phyloP scores from a whole-genome alignment of 1,284 basidiomycete genomes.

The Pseudozyma pruni region DNA sequence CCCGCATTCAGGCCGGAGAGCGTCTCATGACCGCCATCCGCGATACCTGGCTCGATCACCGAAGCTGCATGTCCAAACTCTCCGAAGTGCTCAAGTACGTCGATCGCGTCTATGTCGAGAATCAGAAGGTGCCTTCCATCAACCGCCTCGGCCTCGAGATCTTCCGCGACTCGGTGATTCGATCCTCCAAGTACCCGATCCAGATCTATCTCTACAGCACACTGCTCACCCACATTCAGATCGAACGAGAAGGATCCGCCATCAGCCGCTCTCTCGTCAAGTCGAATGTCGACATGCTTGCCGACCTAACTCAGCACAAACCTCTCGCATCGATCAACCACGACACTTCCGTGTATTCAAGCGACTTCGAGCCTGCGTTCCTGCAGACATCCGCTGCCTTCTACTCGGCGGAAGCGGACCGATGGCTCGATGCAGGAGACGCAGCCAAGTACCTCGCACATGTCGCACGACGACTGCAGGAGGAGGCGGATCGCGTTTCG shows the following conservation, averaged over 20 bases:
- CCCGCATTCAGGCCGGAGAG: conserved; percentile 76
- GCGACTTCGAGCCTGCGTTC: conserved; percentile 85
- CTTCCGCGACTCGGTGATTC: conserved; percentile 81
- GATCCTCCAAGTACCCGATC: conserved; percentile 77
- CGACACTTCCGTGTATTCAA: conserved; percentile 78
- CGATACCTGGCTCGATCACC: conserved; percentile 94
- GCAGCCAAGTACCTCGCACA: conserved; percentile 84
- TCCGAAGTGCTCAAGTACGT: conserved; percentile 94
- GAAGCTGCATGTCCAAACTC: conserved; percentile 86
- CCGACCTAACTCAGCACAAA: conserved; percentile 73
- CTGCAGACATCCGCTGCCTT: conserved; percentile 81
- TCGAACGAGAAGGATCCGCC: conserved; percentile 88
- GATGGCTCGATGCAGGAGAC: conserved; percentile 79
- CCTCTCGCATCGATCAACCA: conserved; percentile 18
- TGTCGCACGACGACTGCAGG: conserved; percentile 83
- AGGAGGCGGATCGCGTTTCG: conserved; percentile 86
- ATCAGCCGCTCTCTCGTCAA: conserved; percentile 92
- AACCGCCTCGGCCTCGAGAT: conserved; percentile 85
- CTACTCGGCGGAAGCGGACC: conserved; percentile 81
- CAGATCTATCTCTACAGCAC: conserved; percentile 83
- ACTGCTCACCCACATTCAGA: conserved; percentile 85
- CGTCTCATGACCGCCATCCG: conserved; percentile 83
- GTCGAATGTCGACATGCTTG: conserved; percentile 85
- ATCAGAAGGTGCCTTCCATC: conserved; percentile 71
- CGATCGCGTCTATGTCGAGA: conserved; percentile 69